phyloP scores from a whole-genome alignment of 495 filamentous ascomycete genomes.

The Aspergillus egyptiacus region DNA sequence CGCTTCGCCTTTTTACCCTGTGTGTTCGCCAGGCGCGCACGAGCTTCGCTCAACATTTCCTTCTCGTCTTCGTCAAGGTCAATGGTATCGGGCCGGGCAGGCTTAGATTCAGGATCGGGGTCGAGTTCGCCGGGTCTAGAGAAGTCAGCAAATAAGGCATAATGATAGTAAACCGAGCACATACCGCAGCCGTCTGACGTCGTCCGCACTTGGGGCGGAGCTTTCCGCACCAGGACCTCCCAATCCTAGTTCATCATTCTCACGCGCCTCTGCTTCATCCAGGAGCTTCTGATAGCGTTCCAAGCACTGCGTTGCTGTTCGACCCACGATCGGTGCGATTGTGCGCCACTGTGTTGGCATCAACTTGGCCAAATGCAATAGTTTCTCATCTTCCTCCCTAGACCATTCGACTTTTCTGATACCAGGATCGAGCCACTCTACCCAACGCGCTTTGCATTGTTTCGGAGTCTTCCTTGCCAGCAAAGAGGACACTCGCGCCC shows the following conservation, averaged over 20 bases:
- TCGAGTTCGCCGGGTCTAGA: slow-evolving; percentile 82
- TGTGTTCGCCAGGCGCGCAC: slow-evolving; percentile 91
- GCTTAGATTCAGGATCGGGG: slow-evolving; percentile 93
- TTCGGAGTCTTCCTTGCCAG: slow-evolving; percentile 97
- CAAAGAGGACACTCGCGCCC: slow-evolving; percentile 96
- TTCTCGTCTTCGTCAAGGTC: slow-evolving; percentile 99
- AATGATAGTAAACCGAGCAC: neutral
- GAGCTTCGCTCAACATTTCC: slow-evolving; percentile 97
- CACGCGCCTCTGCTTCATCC: slow-evolving; percentile 90
- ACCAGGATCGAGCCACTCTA: slow-evolving; percentile 95
- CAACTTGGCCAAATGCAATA: slow-evolving; percentile 92
- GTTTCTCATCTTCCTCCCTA: slow-evolving; percentile 96
- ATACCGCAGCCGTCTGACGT: slow-evolving; percentile 75
- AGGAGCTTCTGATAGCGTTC: slow-evolving; percentile 95
- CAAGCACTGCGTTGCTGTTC: slow-evolving; percentile 93
- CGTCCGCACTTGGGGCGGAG: slow-evolving; percentile 83
- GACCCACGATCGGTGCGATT: slow-evolving; percentile 91
- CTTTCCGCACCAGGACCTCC: slow-evolving; percentile 86
- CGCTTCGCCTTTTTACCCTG: slow-evolving; percentile 99
- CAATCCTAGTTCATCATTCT: slow-evolving; percentile 76
- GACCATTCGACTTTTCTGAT: slow-evolving; percentile 99
- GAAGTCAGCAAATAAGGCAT: slow-evolving; percentile 18
- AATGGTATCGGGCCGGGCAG: slow-evolving; percentile 93
- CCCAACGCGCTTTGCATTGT: slow-evolving; percentile 97
- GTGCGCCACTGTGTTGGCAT: slow-evolving; percentile 99